These are phyloP conservation scores for Zarea fungicola DNA, from an alignment of 2,329 filamentous ascomycete species.

Conservation along the genomic window DNA sequence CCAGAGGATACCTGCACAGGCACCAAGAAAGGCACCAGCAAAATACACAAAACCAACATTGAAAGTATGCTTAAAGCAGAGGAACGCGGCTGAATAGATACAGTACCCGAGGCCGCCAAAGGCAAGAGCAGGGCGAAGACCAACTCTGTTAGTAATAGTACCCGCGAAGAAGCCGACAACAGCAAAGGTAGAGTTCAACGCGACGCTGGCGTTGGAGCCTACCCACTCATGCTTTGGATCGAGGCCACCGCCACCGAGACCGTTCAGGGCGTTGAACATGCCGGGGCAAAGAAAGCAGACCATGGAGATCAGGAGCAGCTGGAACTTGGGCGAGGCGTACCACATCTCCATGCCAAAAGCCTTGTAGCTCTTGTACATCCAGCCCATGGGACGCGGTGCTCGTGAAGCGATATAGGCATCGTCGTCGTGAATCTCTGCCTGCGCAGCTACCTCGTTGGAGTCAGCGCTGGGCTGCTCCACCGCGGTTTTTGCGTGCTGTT, in stretches of 20 bases:
- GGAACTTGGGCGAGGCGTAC: slow-evolving; percentile 69
- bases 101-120: slow-evolving; percentile 74
- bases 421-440: slow-evolving; percentile 1
- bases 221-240: slow-evolving; percentile 1
- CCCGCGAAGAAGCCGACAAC: slow-evolving; percentile 66
- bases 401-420: slow-evolving; percentile 14
- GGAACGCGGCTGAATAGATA: slow-evolving; percentile 66
- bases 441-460: background rate
- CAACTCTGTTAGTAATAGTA: slow-evolving; percentile 72
- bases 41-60: slow-evolving; percentile 71
- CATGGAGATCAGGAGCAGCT: slow-evolving; percentile 61
- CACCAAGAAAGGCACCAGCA: slow-evolving; percentile 68
- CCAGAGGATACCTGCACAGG: slow-evolving; percentile 78
- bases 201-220: slow-evolving; percentile 49
- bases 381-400: slow-evolving; percentile 42
- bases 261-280: slow-evolving; percentile 65
- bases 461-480: slow-evolving; percentile 12
- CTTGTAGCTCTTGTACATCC: slow-evolving; percentile 62
- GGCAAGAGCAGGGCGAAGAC: slow-evolving; percentile 61
- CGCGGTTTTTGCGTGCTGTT: slow-evolving; percentile 8
- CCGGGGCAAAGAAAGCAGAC: slow-evolving; percentile 61
- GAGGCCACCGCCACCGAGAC: slow-evolving; percentile 60
- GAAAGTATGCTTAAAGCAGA: slow-evolving; percentile 63
- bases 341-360: slow-evolving; percentile 51
- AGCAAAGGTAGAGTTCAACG: slow-evolving; percentile 67